Base-by-base conservation (phyloP, 208 protist genomes). In the Borovskyia barvae region DNA sequence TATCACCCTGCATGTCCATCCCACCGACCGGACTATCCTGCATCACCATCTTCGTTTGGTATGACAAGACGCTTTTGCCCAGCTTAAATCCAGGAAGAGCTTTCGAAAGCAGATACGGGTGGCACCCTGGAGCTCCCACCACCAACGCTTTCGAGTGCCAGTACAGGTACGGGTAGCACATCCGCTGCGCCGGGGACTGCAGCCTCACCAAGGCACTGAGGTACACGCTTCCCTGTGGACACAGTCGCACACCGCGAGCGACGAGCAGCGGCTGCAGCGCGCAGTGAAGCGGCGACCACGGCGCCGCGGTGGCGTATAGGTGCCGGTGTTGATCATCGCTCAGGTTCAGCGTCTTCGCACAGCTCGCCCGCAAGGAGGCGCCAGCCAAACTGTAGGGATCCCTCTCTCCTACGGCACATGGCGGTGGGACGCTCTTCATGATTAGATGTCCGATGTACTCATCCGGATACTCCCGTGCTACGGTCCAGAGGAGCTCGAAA, bases 121-220 rank as follows among this genome's bases (percentile, higher is more conserved):
- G 6, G 47, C 17, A 36, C 15, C 47, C 47, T 24, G 26, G 47
- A 9, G 17, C 47, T 15, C 8, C 14, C 0, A 36, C 0, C n/a
- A 29, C 14, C 47, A 53, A 14, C 5, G 26, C 6, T 7, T 14
- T 19, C 17, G 15, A 39, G 1, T 41, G 28, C 17, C 48, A 54
- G 14, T 5, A 17, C 5, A 54, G 19, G 48, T n/a, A 41, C 9
- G 12, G 47, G 47, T 12, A 24, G 29, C 28, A 3, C 47, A 37
- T 39, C 30, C 47, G 47, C 47, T 39, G 15, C 9, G 47, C 47
- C n/a, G 47, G 47, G 4, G 47, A 53, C 29, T 28, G 19, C 19
- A 53, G 29, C 26, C 12, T 26, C 14, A 19, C 29, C 14, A 12
- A 12, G 2, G 5, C 32, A 15, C 9, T 15, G 9, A 14, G 36